Conservation (phyloP, 441 rosid species). For the Eruca vesicaria region DNA sequence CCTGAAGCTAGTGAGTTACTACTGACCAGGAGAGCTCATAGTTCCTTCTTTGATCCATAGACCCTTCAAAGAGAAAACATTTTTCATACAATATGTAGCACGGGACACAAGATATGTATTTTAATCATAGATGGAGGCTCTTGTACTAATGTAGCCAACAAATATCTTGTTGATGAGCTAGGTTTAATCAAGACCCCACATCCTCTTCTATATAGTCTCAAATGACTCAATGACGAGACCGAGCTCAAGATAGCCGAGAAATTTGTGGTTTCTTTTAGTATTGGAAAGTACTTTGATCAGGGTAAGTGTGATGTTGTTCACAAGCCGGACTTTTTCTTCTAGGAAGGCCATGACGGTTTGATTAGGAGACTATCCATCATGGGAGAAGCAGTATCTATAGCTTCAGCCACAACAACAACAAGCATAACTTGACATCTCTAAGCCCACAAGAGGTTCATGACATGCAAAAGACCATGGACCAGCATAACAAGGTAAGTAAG, state of each 20-base stretch:
- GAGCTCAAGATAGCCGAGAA: too few species aligned
- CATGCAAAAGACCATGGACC: neutral
- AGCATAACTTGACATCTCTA: neutral
- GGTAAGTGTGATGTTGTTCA: neutral
- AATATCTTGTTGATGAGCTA: neutral
- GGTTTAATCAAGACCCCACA: too few species aligned
- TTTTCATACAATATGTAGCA: too few species aligned
- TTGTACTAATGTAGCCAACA: neutral
- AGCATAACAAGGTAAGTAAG: too few species aligned
- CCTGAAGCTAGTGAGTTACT: too few species aligned
- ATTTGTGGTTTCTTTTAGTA: too few species aligned
- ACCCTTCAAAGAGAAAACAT: neutral
- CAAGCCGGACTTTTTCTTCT: neutral
- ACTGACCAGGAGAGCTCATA: too few species aligned
- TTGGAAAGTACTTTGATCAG: too few species aligned
- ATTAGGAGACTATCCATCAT: neutral
- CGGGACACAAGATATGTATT: neutral
- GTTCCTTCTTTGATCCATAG: neutral
- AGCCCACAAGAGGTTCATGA: neutral
- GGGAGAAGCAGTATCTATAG: neutral
- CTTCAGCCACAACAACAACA: neutral
- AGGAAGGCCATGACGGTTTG: neutral
- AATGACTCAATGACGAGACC: too few species aligned
- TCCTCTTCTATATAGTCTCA: too few species aligned
- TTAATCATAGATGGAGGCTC: neutral